phyloP scores from a whole-genome alignment of 169 alveolate genomes.

The Sarcocystis neurona region DNA sequence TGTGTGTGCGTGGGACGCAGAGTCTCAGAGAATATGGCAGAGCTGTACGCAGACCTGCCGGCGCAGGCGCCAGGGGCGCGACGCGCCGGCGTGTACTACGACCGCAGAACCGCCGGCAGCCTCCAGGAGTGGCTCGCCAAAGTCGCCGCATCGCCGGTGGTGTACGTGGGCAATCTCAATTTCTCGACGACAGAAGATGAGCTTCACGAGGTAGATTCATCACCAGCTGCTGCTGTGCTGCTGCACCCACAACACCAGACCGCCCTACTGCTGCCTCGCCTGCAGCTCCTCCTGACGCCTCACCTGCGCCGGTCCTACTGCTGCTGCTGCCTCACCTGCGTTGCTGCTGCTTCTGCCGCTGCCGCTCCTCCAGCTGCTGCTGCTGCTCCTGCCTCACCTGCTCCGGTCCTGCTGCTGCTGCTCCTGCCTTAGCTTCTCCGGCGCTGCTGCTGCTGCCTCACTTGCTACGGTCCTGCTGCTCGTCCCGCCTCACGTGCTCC shows the following conservation, averaged over 20 bases:
- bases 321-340: neutral
- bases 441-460: neutral
- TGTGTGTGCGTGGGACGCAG: no score
- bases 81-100: conserved; percentile 61
- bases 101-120: conserved; percentile 44
- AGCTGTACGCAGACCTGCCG: conserved; percentile 44
- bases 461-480: neutral
- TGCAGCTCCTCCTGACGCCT: neutral
- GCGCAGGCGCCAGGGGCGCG: no score
- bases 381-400: neutral
- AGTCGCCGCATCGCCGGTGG: conserved; percentile 80
- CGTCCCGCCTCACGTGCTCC: neutral
- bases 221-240: neutral
- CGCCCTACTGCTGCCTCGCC: neutral
- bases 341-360: neutral
- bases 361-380: neutral
- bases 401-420: neutral
- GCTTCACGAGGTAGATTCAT: conserved; percentile 75
- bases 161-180: conserved; percentile 92
- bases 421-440: neutral
- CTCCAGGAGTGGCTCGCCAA: conserved; percentile 80
- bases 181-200: conserved; percentile 87
- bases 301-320: neutral
- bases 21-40: conserved; percentile 62
- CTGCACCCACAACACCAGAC: neutral